These are phyloP conservation scores for Cinnamomum chago DNA, from an alignment of 164 flowering plant species.

Conservation along the genomic window DNA sequence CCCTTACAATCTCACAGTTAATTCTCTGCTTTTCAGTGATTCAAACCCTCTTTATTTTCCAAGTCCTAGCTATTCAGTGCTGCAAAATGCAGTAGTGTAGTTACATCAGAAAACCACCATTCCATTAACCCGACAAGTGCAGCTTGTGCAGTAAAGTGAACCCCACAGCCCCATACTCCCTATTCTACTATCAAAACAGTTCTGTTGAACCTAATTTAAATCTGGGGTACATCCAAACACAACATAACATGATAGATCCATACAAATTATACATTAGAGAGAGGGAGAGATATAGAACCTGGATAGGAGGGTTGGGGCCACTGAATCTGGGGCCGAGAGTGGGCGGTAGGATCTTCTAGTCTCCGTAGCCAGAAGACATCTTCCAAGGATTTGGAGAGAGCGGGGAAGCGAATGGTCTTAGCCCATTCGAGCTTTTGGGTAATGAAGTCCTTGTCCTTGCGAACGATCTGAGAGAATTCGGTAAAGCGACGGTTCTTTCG, in stretches of 20 bases:
- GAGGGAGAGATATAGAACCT: constrained; percentile 36
- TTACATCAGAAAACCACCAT: not conserved
- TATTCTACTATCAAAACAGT: not conserved
- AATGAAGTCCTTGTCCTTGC: constrained; percentile 60
- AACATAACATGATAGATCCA: not conserved
- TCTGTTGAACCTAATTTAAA: not conserved
- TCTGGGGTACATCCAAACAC: not conserved
- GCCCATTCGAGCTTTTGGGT: constrained; percentile 54
- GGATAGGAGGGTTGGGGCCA: constrained; percentile 65
- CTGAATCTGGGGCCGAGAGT: constrained; percentile 22
- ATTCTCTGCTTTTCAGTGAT: not conserved
- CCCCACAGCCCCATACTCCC: not conserved
- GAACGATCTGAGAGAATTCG: constrained; percentile 47
- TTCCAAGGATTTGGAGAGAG: constrained; percentile 46
- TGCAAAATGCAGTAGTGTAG: not conserved
- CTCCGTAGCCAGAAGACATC: constrained; percentile 68
- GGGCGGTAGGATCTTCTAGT: constrained; percentile 51
- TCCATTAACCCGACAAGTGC: not conserved
- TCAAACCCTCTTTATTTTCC: not conserved
- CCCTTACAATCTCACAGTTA: not conserved
- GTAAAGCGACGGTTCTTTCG: constrained; percentile 17
- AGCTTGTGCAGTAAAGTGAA: not conserved
- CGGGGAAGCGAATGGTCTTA: constrained; percentile 50
- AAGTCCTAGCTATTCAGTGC: not conserved
- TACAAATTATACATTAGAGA: not conserved